Percentiles rank a stretch among this genome's conserved stretches.
These are phyloP conservation scores for Discostella stelligera DNA, from an alignment of 352 stramenopile species.

Conservation along the genomic window DNA sequence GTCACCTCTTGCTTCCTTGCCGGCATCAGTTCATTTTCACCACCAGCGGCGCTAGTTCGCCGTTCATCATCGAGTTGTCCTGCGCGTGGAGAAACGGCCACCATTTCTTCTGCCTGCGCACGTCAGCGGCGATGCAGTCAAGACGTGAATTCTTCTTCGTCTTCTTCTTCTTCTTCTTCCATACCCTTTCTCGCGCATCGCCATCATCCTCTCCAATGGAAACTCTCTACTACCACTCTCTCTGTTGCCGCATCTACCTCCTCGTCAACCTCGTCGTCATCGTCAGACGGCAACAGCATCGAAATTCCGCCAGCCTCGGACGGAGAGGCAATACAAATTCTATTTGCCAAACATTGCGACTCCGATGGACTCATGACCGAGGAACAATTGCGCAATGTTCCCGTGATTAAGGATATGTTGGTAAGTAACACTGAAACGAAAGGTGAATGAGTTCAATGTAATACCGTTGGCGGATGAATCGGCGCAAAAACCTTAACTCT, in stretches of 20 bases:
- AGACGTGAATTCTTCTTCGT: no score
- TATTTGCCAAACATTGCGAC: constrained; percentile 68
- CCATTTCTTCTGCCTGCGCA: neutral
- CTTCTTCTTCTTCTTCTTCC: no score
- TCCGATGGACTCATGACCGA: constrained; percentile 57
- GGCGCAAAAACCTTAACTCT: neutral
- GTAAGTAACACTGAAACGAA: constrained; percentile 35
- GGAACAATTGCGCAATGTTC: constrained; percentile 44
- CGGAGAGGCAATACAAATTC: constrained; percentile 34
- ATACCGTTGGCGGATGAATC: neutral
- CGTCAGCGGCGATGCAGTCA: neutral
- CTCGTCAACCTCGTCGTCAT: neutral
- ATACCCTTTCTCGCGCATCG: neutral
- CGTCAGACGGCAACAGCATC: neutral
- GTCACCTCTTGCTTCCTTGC: neutral
- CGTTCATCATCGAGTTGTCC: neutral
- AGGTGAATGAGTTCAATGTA: neutral
- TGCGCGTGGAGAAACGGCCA: neutral
- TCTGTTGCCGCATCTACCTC: neutral
- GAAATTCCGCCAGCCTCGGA: constrained; percentile 21
- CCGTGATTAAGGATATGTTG: constrained; percentile 63
- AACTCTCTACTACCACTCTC: neutral
- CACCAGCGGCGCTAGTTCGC: neutral
- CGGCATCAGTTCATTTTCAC: constrained; percentile 6
- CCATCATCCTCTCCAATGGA: neutral